These are phyloP conservation scores for Casuarina glauca DNA, from an alignment of 306 rosid genomes.

Conservation along the genomic window DNA sequence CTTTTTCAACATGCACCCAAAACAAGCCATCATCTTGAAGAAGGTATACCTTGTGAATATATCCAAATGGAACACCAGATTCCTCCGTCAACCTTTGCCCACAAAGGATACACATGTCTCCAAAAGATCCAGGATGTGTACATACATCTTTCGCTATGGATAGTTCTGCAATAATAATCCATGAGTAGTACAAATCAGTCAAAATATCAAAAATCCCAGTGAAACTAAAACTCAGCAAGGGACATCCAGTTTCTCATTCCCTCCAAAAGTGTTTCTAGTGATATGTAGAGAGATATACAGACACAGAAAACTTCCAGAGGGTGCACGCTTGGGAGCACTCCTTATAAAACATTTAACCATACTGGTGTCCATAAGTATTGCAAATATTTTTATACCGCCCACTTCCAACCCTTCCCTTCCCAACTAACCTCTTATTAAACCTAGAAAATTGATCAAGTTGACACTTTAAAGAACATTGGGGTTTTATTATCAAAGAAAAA, in stretches of 20 bases:
- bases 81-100: constrained; percentile 69
- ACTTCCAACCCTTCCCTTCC: no score
- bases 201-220: not conserved
- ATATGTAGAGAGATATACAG: not conserved
- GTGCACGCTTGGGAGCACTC: no score
- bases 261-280: not conserved
- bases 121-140: constrained; percentile 80
- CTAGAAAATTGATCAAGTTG: no score
- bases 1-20: constrained; percentile 3
- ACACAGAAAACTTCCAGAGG: no score
- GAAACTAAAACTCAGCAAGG: not conserved
- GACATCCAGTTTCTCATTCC: not conserved
- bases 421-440: no score
- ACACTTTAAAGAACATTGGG: no score
- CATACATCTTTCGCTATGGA: constrained; percentile 43
- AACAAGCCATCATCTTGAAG: constrained; percentile 22
- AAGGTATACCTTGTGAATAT: constrained; percentile 72
- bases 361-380: no score
- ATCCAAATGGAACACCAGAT: constrained; percentile 76
- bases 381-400: no score
- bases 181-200: not conserved
- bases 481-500: no score
- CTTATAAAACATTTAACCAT: no score
- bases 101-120: constrained; percentile 68
- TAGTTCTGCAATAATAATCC: constrained; percentile 41